phyloP scores from a whole-genome alignment of 2,329 filamentous ascomycete genomes.

The Aspergillus puulaauensis region DNA sequence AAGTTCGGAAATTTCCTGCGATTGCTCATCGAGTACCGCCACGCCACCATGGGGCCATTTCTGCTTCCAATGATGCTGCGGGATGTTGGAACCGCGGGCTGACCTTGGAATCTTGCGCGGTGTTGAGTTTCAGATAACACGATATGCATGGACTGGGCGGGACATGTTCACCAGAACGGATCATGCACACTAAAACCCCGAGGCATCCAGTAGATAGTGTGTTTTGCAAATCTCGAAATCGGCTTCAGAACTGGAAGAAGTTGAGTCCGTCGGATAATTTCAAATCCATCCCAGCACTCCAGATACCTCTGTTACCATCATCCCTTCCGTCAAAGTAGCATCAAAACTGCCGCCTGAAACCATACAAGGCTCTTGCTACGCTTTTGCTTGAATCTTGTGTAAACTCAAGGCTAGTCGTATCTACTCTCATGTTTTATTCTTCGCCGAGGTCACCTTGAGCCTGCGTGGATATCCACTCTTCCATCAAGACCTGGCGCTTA shows the following conservation, averaged over 20 bases:
- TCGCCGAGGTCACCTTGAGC: conserved; percentile 42
- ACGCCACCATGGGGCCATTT: not conserved
- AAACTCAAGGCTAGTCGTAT: not conserved
- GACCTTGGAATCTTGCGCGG: not conserved
- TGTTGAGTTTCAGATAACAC: not conserved
- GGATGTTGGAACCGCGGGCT: not conserved
- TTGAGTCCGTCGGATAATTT: not conserved
- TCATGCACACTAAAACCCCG: not conserved
- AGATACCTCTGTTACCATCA: too few relatives aligned
- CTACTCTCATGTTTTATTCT: conserved; percentile 24
- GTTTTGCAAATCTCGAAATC: not conserved
- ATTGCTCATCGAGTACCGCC: not conserved
- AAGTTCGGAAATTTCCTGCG: not conserved
- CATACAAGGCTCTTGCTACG: too few relatives aligned
- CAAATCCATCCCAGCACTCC: not conserved
- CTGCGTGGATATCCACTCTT: conserved; percentile 86
- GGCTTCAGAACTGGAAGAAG: not conserved
- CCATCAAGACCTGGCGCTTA: conserved; percentile 70
- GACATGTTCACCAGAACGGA: not conserved
- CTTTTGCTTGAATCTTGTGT: too few relatives aligned
- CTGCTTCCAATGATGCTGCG: not conserved
- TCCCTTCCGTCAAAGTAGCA: too few relatives aligned
- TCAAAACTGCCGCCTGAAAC: too few relatives aligned
- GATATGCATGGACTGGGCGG: not conserved
- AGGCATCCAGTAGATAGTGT: not conserved